Evolutionary conservation across 371 early-diverging fungal genomes (phyloP), one percentile per base, ranked within the genome.

Genomic region (Lichtheimia hyalospora): DNA sequence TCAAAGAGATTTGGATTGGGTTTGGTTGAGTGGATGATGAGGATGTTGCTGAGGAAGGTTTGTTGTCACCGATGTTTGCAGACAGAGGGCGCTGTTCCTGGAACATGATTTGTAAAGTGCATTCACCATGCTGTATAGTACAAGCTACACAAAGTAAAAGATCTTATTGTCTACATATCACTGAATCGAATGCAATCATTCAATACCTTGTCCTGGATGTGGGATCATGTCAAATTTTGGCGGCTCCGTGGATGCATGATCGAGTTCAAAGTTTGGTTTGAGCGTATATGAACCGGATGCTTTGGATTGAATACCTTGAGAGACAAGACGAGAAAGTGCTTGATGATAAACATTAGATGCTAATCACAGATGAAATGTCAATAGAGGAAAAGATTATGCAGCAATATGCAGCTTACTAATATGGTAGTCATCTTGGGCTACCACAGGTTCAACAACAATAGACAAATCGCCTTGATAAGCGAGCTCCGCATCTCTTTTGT

Each of bases 281-380:
- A 73, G 61, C 6, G 46, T 52, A 48, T 67, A 73, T 12, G 42
- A 40, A 24, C 73, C 73, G 3, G 20, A 41, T 1, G 62, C 55
- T 50, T 63, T 62, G 8, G 23, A 20, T 43, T 69, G 66, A 2
- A 70, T 49, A 15, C 55, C 43, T 44, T 61, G 41, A n/a, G 73
- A 73, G 21, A 73, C 54, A 15, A 67, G 54, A 59, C 63, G 57
- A 5, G 61, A 54, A 5, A 73, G 41, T 14, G 70, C 70, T 50
- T 73, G 67, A 56, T 73, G 70, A 46, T 57, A 69, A 7, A 73
- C 56, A 54, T 73, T 73, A 54, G 67, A 40, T 23, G 64, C 73
- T 65, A 34, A 34, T 10, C 0, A 34, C 34, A 34, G 27, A 27
- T 5, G 7, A 34, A 34, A 8, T 6, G 5, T 34, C 8, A 34